Base-by-base conservation (phyloP, 1,139 yeast genomes). In the Diutina neorugosa region DNA sequence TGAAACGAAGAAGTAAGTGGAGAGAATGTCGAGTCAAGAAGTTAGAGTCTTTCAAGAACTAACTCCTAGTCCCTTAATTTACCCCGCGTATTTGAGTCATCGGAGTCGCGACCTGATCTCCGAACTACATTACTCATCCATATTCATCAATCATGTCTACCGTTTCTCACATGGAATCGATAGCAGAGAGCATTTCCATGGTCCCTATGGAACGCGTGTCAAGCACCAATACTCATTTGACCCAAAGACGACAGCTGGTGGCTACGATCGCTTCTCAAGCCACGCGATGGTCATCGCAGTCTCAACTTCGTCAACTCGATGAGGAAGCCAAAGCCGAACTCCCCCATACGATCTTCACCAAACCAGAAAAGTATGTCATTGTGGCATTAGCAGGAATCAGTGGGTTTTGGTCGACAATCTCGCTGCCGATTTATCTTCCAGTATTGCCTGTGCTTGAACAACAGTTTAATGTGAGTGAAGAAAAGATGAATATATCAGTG, bases 371-470 rank as follows among this genome's bases (percentile, higher is more conserved):
- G 16, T 46, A 46, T 16, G 5, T 46, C 23, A 46, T 46, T 3
- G 50, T 46, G 40, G 37, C 31, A 9, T 11, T 46, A 2, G 50
- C 40, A 5, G 50, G 50, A 6, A 46, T 46, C 20, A n/a, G 25
- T n/a, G 50, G 50, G 40, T 46, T 46, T 27, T 46, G 50, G 50
- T 46, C 50, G 18, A 46, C 50, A 4, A 46, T 46, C 14, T 46
- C 50, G 23, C 40, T 27, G 50, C 50, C 93, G 0, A 84, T 86
- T 25, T 86, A 84, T 62, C 82, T 83, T 63, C 94, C 94, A 0
- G 89, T 86, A 0, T 65, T 87, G 21, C 77, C 82, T 0, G 72
- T 71, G 7, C 66, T 87, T 4, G 75, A 80, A 31, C 58, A 63
- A 0, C 66, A 77, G 37, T 85, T 87, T 60, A 55, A 74, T 44